Evolutionary conservation across 1,139 yeast species (phyloP), one percentile per base, ranked within the genome.

Genomic region (Suhomyces maxii): DNA sequence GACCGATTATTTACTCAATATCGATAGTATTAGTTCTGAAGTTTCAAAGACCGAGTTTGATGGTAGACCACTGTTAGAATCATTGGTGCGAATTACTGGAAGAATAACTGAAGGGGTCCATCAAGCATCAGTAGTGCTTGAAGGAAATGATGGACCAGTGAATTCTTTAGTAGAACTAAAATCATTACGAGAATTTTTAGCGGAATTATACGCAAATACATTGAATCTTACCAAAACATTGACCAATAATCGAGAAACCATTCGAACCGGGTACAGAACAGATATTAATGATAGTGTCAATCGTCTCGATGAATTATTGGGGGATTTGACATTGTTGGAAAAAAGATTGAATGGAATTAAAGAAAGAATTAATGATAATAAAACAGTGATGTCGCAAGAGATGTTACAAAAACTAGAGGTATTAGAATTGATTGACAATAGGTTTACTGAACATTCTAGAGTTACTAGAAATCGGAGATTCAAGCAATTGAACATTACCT

Each of bases 381-480:
- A 71, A 51, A 41, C 52, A 6, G 48, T 57, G 8, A 59, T 73
- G 54, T 53, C 64, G 28, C 48, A 52, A 26, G 67, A 64, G n/a
- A 58, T 73, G 46, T 54, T 58, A n/a, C 60, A 58, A 14, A 67
- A 67, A 46, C 54, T 74, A 40, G 68, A 64, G 36, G 45, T 66
- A 5, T 59, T 75, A 52, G 78, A 73, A 44, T 52, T 56, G 23
- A 60, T 74, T 7, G 67, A 68, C 40, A 50, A 54, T 13, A 55
- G 59, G 40, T 67, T 71, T 42, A 54, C 55, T 13, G 67, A 64
- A 40, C 64, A 65, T 51, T 56, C 69, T n/a, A 53, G 52, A 31
- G 48, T 52, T 13, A 55, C 59, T 11, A 57, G 71, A 36, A 59
- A 61, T 34, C 54, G 63, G 31, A 55, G 73, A 25, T 60, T 68